phyloP scores from a whole-genome alignment of 176 grass and related monocot species.

The Musa schizocarpa region DNA sequence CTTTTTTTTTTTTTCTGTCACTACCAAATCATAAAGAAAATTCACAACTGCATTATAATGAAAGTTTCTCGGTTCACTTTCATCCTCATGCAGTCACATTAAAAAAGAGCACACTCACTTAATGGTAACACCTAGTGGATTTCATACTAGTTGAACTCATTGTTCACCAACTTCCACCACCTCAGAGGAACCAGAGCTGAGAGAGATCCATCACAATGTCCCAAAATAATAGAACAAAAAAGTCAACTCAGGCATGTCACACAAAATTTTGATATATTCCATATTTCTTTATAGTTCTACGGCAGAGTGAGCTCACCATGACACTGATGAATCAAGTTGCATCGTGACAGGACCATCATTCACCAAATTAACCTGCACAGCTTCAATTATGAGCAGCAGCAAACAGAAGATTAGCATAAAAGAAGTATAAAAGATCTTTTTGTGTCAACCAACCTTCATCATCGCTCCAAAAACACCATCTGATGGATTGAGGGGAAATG shows the following conservation, averaged over 20 bases:
- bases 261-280: background rate
- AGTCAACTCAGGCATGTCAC: background rate
- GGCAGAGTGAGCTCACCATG: background rate
- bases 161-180: background rate
- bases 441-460: slow-evolving; percentile 67
- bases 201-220: background rate
- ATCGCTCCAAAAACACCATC: slow-evolving; percentile 96
- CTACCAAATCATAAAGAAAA: background rate
- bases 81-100: background rate
- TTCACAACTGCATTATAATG: background rate
- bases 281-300: background rate
- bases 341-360: slow-evolving; percentile 98
- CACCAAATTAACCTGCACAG: slow-evolving; percentile 77
- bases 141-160: background rate
- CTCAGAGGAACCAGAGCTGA: background rate
- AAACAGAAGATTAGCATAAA: background rate
- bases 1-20: background rate
- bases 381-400: slow-evolving; percentile 7
- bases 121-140: background rate
- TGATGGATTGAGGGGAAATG: slow-evolving; percentile 26
- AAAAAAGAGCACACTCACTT: background rate
- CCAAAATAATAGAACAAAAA: background rate
- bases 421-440: slow-evolving; percentile 18
- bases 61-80: background rate
- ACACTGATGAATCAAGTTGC: slow-evolving; percentile 65